Evolutionary conservation across 1,139 yeast genomes (phyloP), one percentile per base, ranked within the genome.

Genomic region (Zygosaccharomyces sapae): DNA sequence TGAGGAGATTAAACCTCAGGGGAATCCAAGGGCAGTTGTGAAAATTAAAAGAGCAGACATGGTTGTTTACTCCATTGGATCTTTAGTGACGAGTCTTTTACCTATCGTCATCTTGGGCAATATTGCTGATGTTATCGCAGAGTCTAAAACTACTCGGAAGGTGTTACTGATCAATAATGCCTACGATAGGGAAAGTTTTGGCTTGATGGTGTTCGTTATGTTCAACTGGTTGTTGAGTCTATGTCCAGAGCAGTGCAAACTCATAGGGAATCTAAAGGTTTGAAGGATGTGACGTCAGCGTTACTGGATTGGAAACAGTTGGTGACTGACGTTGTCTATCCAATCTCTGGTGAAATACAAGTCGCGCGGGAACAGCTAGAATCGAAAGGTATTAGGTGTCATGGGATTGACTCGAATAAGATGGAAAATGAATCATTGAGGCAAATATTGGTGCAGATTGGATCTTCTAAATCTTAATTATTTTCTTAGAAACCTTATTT

Each of bases 81-180:
- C 95, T 2, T 70, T 90, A 38, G 85, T 86, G 83, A 89, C 97
- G 0, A 86, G 95, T 49, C 79, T 86, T 6, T 70, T 87, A 2
- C 97, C 97, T 0, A 80, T 88, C 0, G 69, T 88, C 3, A 77
- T 87, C 8, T 69, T 87, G 4, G 80, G 80, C 48, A 95, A 95
- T 1, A 76, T 87, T 19, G 94, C 90, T 0, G 74, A 72, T 39
- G 80, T 86, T 1, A 75, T 73, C 38, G 51, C 44, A 40, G 58
- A 48, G 35, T 45, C 58, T 8, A 54, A 52, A 8, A 56, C 58
- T 6, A 71, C 74, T 42, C 74, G 72, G 47, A 77, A 79, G 56
- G 70, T 83, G 1, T 63, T 88, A 22, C 66, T 87, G 9, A 67
- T 87, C 36, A 88, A 88, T 65, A 95, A 95, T 3, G 70, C 78